Base-by-base conservation (phyloP, 495 filamentous ascomycete species). In the Xylaria palmicola region DNA sequence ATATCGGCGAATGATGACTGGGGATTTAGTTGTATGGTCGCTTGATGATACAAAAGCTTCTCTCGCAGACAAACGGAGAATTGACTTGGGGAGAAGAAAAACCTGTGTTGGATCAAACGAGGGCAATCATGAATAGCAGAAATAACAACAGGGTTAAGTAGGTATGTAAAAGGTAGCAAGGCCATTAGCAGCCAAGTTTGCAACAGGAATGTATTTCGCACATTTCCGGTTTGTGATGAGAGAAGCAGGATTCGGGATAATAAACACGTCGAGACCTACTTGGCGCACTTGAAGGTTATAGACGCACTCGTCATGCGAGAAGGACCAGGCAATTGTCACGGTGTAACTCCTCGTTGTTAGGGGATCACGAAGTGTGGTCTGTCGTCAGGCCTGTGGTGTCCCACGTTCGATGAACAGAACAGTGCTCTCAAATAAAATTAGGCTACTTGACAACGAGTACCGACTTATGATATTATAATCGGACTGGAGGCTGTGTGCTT, bases 251-350 rank as follows among this genome's bases (percentile, higher is more conserved):
- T 30, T 59, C 22, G 32, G 20, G 24, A 22, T 40, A 50, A 36
- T 50, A 40, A 30, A 37, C 45, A 49, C 41, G 26, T 54, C 10
- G 56, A 59, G 39, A 59, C 56, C 56, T 59, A 59, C 56, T 50
- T 40, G 24, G 32, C 41, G 56, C 24, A 50, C 30, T 34, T 59
- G n/a, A 32, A 17, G 26, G 32, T 29, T 50, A 32, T 50, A 32
- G 36, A 17, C 32, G 41, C 30, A 34, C 34, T 50, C 41, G 24
- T n/a, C 29, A 24, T 29, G 24, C 32, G 36, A 17, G 36, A 29
- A 54, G 17, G 7, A 41, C 17, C 5, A 22, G 29, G 15, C 20
- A 39, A 15, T 40, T 22, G 45, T 50, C 40, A 32, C 20, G 30
- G 30, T 41, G 43, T 39, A 40, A 59, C 30, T 26, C 45, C 10